Evolutionary conservation across 495 filamentous ascomycete species (phyloP), one percentile per base, ranked within the genome.

Genomic region (Friedmanniomyces endolithicus): DNA sequence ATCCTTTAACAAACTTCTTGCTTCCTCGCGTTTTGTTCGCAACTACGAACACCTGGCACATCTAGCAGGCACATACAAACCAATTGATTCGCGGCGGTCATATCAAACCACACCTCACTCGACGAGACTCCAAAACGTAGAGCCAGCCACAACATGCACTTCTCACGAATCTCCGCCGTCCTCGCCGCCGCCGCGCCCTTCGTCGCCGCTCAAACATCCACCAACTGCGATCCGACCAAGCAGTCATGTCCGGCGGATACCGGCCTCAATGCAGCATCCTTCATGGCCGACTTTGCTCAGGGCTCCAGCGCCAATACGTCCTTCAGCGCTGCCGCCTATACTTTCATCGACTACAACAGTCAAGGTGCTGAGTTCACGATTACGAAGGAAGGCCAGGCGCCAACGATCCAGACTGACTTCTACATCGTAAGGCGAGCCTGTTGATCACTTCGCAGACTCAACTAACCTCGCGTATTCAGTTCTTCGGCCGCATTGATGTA

Each of bases 401-500:
- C 87, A 16, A 88, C 85, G 33, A 79, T 94, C 59, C 72, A 78
- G 47, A 78, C 84, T 35, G 74, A 82, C 56, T 86, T 82, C 65
- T 87, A 85, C 72, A 78, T 90, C 73, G 27, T 31, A 31, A 31
- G 27, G 3, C 27, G 27, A 31, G 27, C 27, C 3, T 31, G 27
- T 9, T 9, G 27, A 31, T 9, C 3, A 4, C 3, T 31, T 9
- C 27, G 27, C 27, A 4, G 27, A 31, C 4, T 31, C 9, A 31
- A 31, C 27, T 31, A 31, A 31, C n/a, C 9, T 31, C 27, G 27
- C 9, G n/a, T 31, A 31, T 31, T 9, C 27, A 31, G 27, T 82
- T 89, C 70, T 89, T 83, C 61, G 88, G 87, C 41, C 75, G 77
- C 54, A 74, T 84, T 43, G 81, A 85, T 61, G 78, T 90, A 37